Evolutionary conservation across 495 filamentous ascomycete genomes (phyloP).

Genomic region (Penicillium simplicissimum): DNA sequence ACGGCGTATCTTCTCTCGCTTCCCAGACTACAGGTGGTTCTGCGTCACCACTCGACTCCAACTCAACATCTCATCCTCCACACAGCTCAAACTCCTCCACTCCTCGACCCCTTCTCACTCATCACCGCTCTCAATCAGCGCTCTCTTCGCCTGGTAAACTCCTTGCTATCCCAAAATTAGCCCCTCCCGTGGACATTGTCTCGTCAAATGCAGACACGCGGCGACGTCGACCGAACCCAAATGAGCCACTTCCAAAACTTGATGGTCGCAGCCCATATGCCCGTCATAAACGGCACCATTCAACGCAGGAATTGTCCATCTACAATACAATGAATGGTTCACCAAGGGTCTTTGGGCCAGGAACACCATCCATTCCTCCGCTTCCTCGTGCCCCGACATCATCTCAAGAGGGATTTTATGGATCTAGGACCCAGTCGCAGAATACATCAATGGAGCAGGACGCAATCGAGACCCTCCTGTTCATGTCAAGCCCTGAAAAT

Average conservation of each 20-base stretch:
- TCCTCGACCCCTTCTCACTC: slow-evolving; percentile 15
- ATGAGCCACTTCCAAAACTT: slow-evolving; percentile 22
- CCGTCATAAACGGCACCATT: slow-evolving; percentile 41
- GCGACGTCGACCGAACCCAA: slow-evolving; percentile 47
- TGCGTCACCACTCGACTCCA: slow-evolving; percentile 11
- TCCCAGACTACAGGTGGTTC: slow-evolving; percentile 9
- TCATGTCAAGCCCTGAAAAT: slow-evolving; percentile 84
- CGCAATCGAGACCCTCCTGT: slow-evolving; percentile 82
- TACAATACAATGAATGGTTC: slow-evolving; percentile 22
- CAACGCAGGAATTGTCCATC: slow-evolving; percentile 35
- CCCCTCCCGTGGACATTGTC: slow-evolving; percentile 60
- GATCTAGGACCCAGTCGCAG: slow-evolving; percentile 57
- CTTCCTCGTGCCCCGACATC: slow-evolving; percentile 27
- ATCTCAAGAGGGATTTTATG: slow-evolving; percentile 28
- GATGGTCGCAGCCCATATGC: slow-evolving; percentile 24
- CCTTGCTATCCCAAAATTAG: slow-evolving; percentile 43
- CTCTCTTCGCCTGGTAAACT: slow-evolving; percentile 24
- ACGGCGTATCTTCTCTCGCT: slow-evolving; percentile 31
- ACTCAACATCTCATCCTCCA: slow-evolving; percentile 15
- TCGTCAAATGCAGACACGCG: slow-evolving; percentile 27
- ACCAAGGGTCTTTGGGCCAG: slow-evolving; percentile 29
- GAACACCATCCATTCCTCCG: slow-evolving; percentile 38
- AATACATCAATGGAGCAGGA: slow-evolving; percentile 78
- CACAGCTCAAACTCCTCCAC: background rate
- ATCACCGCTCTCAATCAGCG: slow-evolving; percentile 26